Base-by-base conservation (phyloP, 371 early-diverging fungal genomes). In the Apophysomyces trapeziformis region DNA sequence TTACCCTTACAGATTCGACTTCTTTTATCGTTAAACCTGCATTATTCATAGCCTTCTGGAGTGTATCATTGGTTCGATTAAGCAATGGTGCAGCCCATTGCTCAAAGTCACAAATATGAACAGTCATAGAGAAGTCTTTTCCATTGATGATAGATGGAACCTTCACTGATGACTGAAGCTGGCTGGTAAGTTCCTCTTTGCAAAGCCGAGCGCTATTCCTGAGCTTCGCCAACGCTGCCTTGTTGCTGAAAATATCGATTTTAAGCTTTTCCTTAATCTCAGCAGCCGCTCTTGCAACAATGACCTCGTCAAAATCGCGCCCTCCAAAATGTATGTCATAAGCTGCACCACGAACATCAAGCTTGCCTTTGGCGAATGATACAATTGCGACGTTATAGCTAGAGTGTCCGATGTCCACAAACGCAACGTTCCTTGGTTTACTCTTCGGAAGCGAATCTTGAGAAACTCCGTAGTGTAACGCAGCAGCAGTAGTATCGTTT, bases 401-500 rank as follows among this genome's bases (percentile, higher is more conserved):
- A 57, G 96, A 93, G 83, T 96, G 92, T 61, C 98, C 98, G 59
- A 96, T 85, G 78, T 97, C 97, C 57, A 94, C 93, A 76, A 97
- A 92, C 60, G 91, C 92, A 58, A 97, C 93, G 71, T 88, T 91
- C 69, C 92, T 90, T 60, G 96, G 89, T 82, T 93, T 93, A 45
- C 92, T 89, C 80, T 95, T 95, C 66, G 97, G 97, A 46, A 96
- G 85, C 73, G 96, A 96, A 43, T 86, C 83, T 87, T 95, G 95
- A 75, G 96, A 96, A 75, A 97, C 95, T 76, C 97, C 97, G 70
- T 96, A 97, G 57, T 93, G 95, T 63, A 97, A 90, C 44, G 97
- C 96, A 57, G 91, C 87, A 38, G 96, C 96, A 38, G 96, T 94
- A 65, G 85, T 86, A 69, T 97, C 98, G 81, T 95, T 94, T 74